Evolutionary conservation across 768 basidiomycete species (phyloP), one percentile per base, ranked within the genome.

Genomic region (Lactarius indigo): DNA sequence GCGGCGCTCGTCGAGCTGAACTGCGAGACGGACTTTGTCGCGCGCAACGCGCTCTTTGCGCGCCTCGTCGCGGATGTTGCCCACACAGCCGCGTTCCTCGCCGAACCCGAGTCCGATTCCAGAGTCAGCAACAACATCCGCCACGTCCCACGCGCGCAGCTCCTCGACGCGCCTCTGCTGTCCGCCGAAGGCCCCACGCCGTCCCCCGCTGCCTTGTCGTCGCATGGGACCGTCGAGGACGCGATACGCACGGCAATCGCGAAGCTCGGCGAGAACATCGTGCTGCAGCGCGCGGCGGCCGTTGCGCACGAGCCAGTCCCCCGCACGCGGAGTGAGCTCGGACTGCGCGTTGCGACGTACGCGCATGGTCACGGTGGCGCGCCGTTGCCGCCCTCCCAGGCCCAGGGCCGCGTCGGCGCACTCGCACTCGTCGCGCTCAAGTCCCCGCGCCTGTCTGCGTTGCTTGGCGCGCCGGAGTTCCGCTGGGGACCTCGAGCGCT

Each of bases 11-110:
- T 98, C 64, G 96, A 98, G 76, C 80, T 97, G 68, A 93, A 92
- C 71, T 98, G 96, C 79, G 96, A 98, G 79, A 97, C 96, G 61
- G 96, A 98, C 79, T 98, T 97, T 74, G 96, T 98, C 33, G 92
- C 88, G 28, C 79, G 92, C 69, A 96, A 93, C 72, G 85, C 89
- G 65, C 80, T 94, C 15, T 98, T 98, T 72, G 82, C 85, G 18
- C 81, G 82, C 62, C 84, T 96, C 44, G 89, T 91, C 15, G 81
- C 83, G 47, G 87, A 92, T 71, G 88, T 97, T 70, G 89, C 94
- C 18, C 87, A 91, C 71, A 94, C 92, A 1, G 87, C 89, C 39
- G 92, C 93, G 7, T 91, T 33, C 1, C 1, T 33, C 33, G 2
- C 83, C 66, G 47, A 64, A 59, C 17, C 33, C 54, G 12, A 41